Percentiles rank a stretch among this genome's conserved stretches.
Evolutionary conservation across 1,139 yeast genomes (phyloP).

Genomic region (Kodamaea derodonti): DNA sequence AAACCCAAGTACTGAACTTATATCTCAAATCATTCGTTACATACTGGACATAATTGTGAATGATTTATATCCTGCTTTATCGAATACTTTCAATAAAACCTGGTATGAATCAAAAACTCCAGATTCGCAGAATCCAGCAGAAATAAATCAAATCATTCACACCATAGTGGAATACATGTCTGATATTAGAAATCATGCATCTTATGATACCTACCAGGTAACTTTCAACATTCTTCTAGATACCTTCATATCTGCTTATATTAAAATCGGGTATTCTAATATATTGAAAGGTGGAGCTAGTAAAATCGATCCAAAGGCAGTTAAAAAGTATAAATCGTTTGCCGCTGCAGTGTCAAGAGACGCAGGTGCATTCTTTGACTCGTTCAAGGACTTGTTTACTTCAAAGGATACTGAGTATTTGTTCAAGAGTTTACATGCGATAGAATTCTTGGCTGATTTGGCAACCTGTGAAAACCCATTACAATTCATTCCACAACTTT

Average conservation of each 20-base stretch:
- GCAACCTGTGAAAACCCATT: conserved; percentile 51
- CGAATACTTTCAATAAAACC: conserved; percentile 35
- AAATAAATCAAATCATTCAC: conserved; percentile 58
- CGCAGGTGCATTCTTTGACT: conserved; percentile 58
- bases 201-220: conserved; percentile 44
- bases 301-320: conserved; percentile 58
- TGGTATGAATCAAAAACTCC: conserved; percentile 45
- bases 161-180: conserved; percentile 73
- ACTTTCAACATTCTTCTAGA: conserved; percentile 43
- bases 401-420: conserved; percentile 48
- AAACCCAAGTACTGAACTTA: conserved; percentile 74
- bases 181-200: conserved; percentile 53
- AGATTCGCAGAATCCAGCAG: conserved; percentile 30
- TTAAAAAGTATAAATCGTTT: conserved; percentile 40
- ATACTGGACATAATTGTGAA: conserved; percentile 66
- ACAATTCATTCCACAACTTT: conserved; percentile 50
- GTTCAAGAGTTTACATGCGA: conserved; percentile 46
- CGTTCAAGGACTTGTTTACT: conserved; percentile 53
- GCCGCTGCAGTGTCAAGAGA: conserved; percentile 51
- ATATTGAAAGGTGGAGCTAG: conserved; percentile 46
- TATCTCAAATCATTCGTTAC: conserved; percentile 63
- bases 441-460: conserved; percentile 72
- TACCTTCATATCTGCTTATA: conserved; percentile 41
- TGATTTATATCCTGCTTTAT: conserved; percentile 51
- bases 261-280: conserved; percentile 44